These are phyloP conservation scores for Linnemannia elongata DNA, from an alignment of 192 early-diverging fungal species.

Conservation along the genomic window DNA sequence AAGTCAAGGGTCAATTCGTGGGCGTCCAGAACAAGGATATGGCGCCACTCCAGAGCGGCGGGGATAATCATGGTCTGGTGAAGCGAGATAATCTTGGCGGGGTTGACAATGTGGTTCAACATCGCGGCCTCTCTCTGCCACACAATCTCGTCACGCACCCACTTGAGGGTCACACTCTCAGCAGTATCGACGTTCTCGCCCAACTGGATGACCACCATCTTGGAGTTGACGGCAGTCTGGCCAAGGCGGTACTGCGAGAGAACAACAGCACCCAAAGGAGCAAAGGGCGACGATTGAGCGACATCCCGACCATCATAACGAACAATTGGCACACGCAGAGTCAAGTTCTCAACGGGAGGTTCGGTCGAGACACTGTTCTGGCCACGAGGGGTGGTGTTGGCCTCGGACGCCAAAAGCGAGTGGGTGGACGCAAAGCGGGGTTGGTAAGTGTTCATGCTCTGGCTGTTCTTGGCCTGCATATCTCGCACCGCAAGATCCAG, in stretches of 20 bases:
- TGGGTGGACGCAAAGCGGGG: conserved; percentile 46
- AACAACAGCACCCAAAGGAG: conserved; percentile 47
- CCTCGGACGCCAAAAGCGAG: conserved; percentile 34
- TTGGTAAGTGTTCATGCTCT: conserved; percentile 23
- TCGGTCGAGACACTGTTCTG: conserved; percentile 46
- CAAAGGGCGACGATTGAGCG: conserved; percentile 38
- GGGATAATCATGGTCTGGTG: conserved; percentile 58
- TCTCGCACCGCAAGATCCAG: conserved; percentile 37
- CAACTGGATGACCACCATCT: conserved; percentile 52
- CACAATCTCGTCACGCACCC: conserved; percentile 56
- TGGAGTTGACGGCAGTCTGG: conserved; percentile 39
- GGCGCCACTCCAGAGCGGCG: conserved; percentile 56
- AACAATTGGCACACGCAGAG: conserved; percentile 51
- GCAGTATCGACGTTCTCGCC: conserved; percentile 56
- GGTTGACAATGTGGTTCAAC: conserved; percentile 58
- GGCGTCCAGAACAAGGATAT: conserved; percentile 49
- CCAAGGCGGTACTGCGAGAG: conserved; percentile 56
- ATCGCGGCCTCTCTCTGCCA: conserved; percentile 57
- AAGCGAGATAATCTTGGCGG: conserved; percentile 51
- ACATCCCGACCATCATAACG: conserved; percentile 55
- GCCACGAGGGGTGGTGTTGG: conserved; percentile 38
- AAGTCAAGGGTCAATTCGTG: conserved; percentile 52
- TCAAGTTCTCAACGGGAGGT: conserved; percentile 48
- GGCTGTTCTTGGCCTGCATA: conserved; percentile 33
- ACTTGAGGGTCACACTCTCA: conserved; percentile 54